phyloP scores from a whole-genome alignment of 805 yeast species.

The Huiozyma sinensis region DNA sequence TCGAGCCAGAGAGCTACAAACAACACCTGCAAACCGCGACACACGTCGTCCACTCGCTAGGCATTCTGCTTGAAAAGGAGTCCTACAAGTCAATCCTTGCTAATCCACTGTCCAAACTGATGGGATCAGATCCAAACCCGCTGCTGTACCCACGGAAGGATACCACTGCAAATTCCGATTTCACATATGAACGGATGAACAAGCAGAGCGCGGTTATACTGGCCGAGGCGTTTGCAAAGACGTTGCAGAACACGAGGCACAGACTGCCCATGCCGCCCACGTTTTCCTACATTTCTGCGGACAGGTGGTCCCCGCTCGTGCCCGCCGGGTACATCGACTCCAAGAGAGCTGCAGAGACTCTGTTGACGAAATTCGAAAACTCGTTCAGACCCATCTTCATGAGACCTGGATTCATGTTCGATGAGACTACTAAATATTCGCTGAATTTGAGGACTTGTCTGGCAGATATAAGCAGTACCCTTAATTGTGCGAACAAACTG shows the following conservation, averaged over 20 bases:
- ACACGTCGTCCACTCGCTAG: conserved; percentile 76
- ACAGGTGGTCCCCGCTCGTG: conserved; percentile 52
- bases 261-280: conserved; percentile 25
- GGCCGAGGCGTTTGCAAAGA: conserved; percentile 41
- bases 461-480: conserved; percentile 27
- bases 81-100: conserved; percentile 45
- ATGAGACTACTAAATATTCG: conserved; percentile 31
- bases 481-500: conserved; percentile 35
- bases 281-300: conserved; percentile 77
- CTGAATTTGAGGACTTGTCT: conserved; percentile 8
- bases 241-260: conserved; percentile 8
- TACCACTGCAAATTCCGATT: conserved; percentile 17
- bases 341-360: conserved; percentile 68
- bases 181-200: conserved; percentile 52
- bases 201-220: conserved; percentile 55
- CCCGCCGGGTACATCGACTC: conserved; percentile 65
- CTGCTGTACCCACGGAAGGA: conserved; percentile 14
- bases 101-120: conserved; percentile 10
- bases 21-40: conserved; percentile 14
- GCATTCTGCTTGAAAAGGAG: conserved; percentile 59
- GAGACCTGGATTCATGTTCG: conserved; percentile 82
- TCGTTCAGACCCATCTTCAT: conserved; percentile 48
- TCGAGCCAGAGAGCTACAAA: conserved; percentile 48
- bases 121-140: conserved; percentile 38
- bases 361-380: conserved; percentile 32